Evolutionary conservation across 2,329 filamentous ascomycete genomes (phyloP), one percentile per base, ranked within the genome.

Genomic region (Mycosphaerella sp.): DNA sequence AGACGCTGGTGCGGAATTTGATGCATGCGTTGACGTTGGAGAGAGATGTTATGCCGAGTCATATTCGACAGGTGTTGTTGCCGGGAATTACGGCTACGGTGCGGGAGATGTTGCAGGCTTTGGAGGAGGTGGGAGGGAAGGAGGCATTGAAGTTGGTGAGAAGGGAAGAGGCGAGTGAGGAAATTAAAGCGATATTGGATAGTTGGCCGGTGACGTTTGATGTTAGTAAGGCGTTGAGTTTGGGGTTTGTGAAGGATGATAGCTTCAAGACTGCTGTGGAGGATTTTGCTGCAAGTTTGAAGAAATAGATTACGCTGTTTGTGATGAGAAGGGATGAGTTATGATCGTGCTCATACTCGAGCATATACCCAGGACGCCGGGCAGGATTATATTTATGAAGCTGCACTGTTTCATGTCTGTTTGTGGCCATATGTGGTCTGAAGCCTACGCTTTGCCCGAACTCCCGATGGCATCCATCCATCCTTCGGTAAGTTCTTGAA

Each of bases 181-280:
- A 72, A 38, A 72, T 80, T 29, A 72, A 78, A 56, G 73, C 73
- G 31, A 81, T 83, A 62, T 66, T 82, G 47, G 71, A 78, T 29
- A 79, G 76, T 34, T 83, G 80, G 80, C 78, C 79, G 1, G 76
- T 75, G 1, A 73, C 73, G 36, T 81, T 81, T 60, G 78, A 82
- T 66, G 80, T 57, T 65, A 81, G 70, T 1, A 76, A 78, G 57
- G 83, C 83, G 3, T 72, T 74, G 55, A 67, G 70, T 7, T 65
- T 86, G 50, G 80, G 80, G 0, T 74, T 81, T 57, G 64, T 69
- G 47, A 69, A 70, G 1, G 80, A 82, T 66, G 72, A 73, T 4
- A 68, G 66, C n/a, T 70, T 79, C 50, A 71, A 73, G 62, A 69
- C 70, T 56, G 75, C 75, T 2, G 74, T 78, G 48, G 70, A 67